Evolutionary conservation across 2,329 filamentous ascomycete genomes (phyloP).

Genomic region (Cadophora luteo-olivacea): DNA sequence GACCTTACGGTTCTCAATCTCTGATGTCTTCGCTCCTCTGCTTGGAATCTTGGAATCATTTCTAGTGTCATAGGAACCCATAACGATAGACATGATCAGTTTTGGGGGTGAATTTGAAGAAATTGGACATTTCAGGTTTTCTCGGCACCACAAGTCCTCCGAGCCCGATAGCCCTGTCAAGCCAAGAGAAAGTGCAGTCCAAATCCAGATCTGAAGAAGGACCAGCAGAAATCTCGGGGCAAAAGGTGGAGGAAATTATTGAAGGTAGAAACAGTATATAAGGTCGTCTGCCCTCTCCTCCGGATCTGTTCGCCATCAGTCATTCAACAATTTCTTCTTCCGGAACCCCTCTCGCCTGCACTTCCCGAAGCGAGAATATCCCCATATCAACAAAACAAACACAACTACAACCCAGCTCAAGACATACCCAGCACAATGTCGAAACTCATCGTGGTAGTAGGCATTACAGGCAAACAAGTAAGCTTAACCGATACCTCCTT

Average conservation of each 20-base stretch:
- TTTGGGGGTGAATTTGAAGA: not conserved
- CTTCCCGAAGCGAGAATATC: not conserved
- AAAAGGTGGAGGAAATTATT: too few relatives aligned
- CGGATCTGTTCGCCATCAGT: too few relatives aligned
- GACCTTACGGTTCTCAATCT: too few relatives aligned
- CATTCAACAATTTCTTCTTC: not conserved
- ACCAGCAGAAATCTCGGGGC: not conserved
- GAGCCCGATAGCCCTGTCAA: slow-evolving; percentile 1
- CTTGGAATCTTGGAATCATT: too few relatives aligned
- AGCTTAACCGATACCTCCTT: not conserved
- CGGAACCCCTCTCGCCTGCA: not conserved
- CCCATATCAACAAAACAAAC: not conserved
- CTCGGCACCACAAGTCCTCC: not conserved
- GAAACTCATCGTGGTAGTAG: slow-evolving; percentile 47
- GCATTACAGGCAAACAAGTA: slow-evolving; percentile 46
- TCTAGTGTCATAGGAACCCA: too few relatives aligned
- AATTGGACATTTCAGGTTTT: not conserved
- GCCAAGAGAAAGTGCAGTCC: not conserved
- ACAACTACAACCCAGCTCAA: not conserved
- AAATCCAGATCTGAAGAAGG: not conserved
- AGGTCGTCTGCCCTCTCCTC: not conserved
- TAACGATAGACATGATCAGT: too few relatives aligned
- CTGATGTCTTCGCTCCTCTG: too few relatives aligned
- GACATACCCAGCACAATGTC: slow-evolving; percentile 18
- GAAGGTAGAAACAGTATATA: not conserved